Conservation (phyloP, 106 monocot genomes). For the Dioscorea alata region DNA sequence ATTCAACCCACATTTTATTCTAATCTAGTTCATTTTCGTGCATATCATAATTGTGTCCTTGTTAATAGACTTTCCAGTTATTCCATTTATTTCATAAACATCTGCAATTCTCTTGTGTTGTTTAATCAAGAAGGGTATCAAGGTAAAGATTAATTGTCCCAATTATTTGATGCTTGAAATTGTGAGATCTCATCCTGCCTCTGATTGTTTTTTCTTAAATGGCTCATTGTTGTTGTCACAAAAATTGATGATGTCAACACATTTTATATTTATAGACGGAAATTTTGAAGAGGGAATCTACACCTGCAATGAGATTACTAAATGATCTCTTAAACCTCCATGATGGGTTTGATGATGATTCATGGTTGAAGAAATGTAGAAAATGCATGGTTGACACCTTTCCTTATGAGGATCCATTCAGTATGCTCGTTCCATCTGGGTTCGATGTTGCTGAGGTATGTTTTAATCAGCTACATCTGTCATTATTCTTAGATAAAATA, state of each 20-base stretch:
- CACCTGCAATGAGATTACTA: constrained; percentile 75
- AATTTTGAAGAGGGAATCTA: constrained; percentile 81
- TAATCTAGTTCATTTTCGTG: too few species aligned
- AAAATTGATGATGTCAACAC: neutral
- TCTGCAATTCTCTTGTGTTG: too few species aligned
- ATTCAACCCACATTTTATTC: too few species aligned
- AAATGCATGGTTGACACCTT: constrained; percentile 78
- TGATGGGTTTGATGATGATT: constrained; percentile 76
- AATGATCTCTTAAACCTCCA: constrained; percentile 92
- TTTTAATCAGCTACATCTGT: neutral
- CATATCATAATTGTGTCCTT: too few species aligned
- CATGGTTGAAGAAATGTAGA: constrained; percentile 86
- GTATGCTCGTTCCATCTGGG: constrained; percentile 73
- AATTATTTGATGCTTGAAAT: too few species aligned
- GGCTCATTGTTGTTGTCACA: too few species aligned
- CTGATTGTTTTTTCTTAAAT: too few species aligned
- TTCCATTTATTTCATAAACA: too few species aligned
- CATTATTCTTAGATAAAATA: neutral
- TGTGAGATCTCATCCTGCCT: neutral
- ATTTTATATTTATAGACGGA: constrained; percentile 46
- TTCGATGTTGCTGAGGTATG: constrained; percentile 68
- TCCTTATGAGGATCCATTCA: constrained; percentile 82
- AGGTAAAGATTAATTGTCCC: too few species aligned
- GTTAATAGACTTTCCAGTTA: too few species aligned
- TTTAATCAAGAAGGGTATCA: too few species aligned